Evolutionary conservation across 1,284 basidiomycete genomes (phyloP).

Genomic region (Ceratobasidium papillatum): DNA sequence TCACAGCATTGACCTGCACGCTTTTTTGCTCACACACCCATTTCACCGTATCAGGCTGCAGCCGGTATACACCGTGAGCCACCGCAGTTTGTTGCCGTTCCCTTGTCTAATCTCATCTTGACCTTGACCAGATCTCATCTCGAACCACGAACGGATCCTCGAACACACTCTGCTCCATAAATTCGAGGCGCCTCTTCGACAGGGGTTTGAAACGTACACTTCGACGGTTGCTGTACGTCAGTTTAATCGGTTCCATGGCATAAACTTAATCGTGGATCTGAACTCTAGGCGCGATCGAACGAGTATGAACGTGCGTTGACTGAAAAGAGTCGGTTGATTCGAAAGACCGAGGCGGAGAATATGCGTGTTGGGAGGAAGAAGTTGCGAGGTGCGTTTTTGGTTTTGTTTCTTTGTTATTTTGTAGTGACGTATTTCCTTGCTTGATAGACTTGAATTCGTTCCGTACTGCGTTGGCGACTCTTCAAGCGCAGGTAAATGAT

Average conservation of each 20-base stretch:
- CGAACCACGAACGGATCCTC: constrained; percentile 87
- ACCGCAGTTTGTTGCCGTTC: constrained; percentile 5
- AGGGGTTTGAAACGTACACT: constrained; percentile 84
- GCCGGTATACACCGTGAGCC: constrained; percentile 76
- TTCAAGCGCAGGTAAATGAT: constrained; percentile 90
- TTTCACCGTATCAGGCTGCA: constrained; percentile 66
- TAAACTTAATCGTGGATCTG: constrained; percentile 30
- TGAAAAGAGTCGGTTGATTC: constrained; percentile 85
- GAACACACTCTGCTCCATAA: constrained; percentile 61
- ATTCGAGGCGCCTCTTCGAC: constrained; percentile 88
- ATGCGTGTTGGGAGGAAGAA: constrained; percentile 73
- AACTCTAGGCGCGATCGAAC: constrained; percentile 73
- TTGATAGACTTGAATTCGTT: constrained; percentile 81
- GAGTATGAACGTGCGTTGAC: constrained; percentile 80
- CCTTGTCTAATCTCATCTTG: neutral
- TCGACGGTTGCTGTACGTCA: constrained; percentile 71
- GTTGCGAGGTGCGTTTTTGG: constrained; percentile 72
- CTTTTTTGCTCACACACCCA: constrained; percentile 4
- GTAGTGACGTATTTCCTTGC: constrained; percentile 28
- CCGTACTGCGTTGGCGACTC: constrained; percentile 79
- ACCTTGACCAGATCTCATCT: constrained; percentile 68
- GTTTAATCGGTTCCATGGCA: neutral
- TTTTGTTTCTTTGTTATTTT: neutral
- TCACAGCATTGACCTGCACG: constrained; percentile 48
- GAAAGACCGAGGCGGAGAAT: constrained; percentile 88